Percentiles rank a stretch among this genome's conserved stretches.
phyloP scores from a whole-genome alignment of 768 basidiomycete species.

The Boletellus ananas region DNA sequence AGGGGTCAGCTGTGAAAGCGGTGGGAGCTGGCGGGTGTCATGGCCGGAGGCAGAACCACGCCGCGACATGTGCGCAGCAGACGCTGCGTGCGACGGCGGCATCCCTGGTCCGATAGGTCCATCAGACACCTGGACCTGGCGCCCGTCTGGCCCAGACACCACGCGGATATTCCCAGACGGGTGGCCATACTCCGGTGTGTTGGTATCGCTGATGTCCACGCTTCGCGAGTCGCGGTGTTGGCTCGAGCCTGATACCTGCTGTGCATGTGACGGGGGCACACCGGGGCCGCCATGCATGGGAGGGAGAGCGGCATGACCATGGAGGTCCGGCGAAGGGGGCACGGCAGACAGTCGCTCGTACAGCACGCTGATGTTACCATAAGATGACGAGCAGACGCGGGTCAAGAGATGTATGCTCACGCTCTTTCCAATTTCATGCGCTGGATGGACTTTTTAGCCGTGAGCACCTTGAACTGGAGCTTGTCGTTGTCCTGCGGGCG shows the following conservation, averaged over 20 bases:
- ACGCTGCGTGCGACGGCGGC: conserved; percentile 36
- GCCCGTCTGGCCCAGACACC: conserved; percentile 45
- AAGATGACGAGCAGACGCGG: conserved; percentile 25
- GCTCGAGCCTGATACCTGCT: conserved; percentile 13
- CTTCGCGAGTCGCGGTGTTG: conserved; percentile 39
- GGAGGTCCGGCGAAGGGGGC: conserved; percentile 52
- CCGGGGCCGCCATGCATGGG: conserved; percentile 34
- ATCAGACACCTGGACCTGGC: conserved; percentile 48
- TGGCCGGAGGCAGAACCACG: conserved; percentile 40
- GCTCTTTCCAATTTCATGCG: conserved; percentile 86
- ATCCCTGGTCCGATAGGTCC: conserved; percentile 42
- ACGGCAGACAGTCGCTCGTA: conserved; percentile 72
- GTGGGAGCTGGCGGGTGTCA: conserved; percentile 48
- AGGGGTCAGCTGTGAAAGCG: conserved; percentile 45
- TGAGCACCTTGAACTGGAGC: conserved; percentile 73
- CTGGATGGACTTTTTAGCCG: conserved; percentile 79
- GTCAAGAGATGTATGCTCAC: conserved; percentile 45
- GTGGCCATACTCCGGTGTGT: conserved; percentile 47
- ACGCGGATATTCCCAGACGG: conserved; percentile 46
- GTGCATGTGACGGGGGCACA: conserved; percentile 33
- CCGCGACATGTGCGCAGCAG: conserved; percentile 40
- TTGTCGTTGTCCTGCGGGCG: conserved; percentile 78
- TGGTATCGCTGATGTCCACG: conserved; percentile 46
- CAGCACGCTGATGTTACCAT: conserved; percentile 47
- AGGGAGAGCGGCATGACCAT: conserved; percentile 37